Conservation (phyloP, 176 grass and related monocot genomes). For the Chloris gayana region DNA sequence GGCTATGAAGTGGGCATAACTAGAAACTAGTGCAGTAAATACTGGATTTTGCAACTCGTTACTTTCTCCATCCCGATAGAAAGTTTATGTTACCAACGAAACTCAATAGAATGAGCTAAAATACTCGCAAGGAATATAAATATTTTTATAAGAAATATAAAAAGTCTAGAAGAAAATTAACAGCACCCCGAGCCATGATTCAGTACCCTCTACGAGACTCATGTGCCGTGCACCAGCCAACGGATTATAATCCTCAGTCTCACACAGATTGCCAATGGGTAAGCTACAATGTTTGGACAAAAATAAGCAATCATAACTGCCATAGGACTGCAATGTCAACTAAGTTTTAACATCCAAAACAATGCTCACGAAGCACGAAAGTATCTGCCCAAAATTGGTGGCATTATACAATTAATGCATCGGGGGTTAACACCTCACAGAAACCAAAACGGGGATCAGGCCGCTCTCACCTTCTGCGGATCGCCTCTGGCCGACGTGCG, state of each 20-base stretch:
- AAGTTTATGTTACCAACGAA: background rate
- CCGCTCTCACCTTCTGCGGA: constrained; percentile 66
- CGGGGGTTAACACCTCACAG: background rate
- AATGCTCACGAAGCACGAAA: background rate
- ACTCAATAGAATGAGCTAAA: background rate
- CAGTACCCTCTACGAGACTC: background rate
- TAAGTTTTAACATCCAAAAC: constrained; percentile 2
- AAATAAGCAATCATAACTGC: background rate
- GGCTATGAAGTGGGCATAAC: background rate
- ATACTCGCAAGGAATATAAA: background rate
- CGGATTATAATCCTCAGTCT: background rate
- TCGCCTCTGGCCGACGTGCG: constrained; percentile 46
- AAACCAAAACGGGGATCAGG: background rate
- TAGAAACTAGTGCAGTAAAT: background rate
- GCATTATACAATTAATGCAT: constrained; percentile 23
- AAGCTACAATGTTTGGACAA: background rate
- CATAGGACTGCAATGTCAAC: background rate
- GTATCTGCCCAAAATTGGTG: background rate
- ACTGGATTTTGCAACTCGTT: background rate
- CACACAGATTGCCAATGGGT: background rate
- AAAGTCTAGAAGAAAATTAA: background rate
- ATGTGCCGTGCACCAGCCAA: background rate
- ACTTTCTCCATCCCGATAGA: background rate
- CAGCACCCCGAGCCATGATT: background rate
- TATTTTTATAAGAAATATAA: background rate